Evolutionary conservation across 176 grass and related monocot species (phyloP).

Genomic region (Rhynchospora tenuis): DNA sequence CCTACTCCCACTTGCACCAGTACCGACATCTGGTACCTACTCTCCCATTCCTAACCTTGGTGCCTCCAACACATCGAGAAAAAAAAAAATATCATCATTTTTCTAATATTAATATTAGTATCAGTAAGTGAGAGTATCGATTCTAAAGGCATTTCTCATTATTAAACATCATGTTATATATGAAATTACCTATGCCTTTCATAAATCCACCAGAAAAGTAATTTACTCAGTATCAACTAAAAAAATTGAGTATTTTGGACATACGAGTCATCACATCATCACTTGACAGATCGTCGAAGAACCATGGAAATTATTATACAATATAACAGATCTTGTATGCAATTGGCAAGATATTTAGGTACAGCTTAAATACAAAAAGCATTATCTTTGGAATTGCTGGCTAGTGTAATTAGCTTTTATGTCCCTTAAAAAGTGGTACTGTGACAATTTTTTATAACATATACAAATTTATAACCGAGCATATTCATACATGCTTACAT

Average conservation of each 20-base stretch:
- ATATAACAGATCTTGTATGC: background rate
- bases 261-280: background rate
- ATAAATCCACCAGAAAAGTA: no score
- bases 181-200: no score
- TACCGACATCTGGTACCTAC: no score
- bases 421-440: background rate
- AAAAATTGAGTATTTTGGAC: background rate
- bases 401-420: slow-evolving; percentile 1
- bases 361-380: background rate
- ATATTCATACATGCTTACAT: background rate
- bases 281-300: background rate
- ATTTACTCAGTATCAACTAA: no score
- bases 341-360: background rate
- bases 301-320: background rate
- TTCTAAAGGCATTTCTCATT: no score
- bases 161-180: no score
- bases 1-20: no score
- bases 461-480: background rate
- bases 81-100: no score
- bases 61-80: no score
- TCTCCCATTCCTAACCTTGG: no score
- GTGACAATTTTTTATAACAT: background rate
- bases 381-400: background rate
- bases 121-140: no score
- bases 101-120: no score